A percentile compares a stretch with the other conserved stretches of the same genome.
phyloP scores from a whole-genome alignment of 495 filamentous ascomycete species.

The Monascus purpureus region DNA sequence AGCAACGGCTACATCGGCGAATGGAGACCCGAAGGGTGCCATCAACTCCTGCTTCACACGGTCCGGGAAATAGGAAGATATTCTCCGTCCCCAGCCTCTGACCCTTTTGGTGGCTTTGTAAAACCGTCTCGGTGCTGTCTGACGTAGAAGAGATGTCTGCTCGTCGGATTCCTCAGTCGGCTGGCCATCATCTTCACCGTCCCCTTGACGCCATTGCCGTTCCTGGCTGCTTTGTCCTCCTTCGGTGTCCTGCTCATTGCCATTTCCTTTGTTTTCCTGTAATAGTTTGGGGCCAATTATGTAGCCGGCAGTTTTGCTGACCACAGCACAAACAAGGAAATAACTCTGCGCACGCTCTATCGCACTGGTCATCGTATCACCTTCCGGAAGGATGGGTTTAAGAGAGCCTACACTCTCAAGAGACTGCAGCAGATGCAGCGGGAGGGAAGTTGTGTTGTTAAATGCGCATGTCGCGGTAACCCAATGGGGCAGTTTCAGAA shows the following conservation, averaged over 20 bases:
- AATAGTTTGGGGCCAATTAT: constrained; percentile 44
- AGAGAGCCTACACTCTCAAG: constrained; percentile 54
- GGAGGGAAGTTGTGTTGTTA: constrained; percentile 66
- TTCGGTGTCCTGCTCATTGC: constrained; percentile 7
- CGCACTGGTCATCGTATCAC: constrained; percentile 33
- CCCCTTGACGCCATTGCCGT: constrained; percentile 7
- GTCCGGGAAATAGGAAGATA: constrained; percentile 6
- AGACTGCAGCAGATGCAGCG: constrained; percentile 51
- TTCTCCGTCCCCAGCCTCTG: background rate
- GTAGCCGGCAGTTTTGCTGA: constrained; percentile 51
- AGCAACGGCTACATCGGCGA: constrained; percentile 53
- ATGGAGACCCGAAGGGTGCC: constrained; percentile 14
- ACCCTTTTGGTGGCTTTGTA: constrained; percentile 7
- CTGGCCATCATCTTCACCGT: constrained; percentile 8
- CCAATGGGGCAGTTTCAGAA: constrained; percentile 50
- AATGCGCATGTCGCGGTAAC: constrained; percentile 53
- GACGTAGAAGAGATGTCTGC: constrained; percentile 35
- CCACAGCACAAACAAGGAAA: constrained; percentile 51
- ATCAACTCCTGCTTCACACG: constrained; percentile 5
- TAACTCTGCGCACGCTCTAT: constrained; percentile 56
- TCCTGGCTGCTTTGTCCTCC: constrained; percentile 12
- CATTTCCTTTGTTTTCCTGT: constrained; percentile 19
- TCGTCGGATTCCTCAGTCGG: constrained; percentile 23
- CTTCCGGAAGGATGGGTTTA: constrained; percentile 31
- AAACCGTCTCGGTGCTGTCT: constrained; percentile 10